Evolutionary conservation across 2,329 filamentous ascomycete species (phyloP).

Genomic region (Fusarium cyanostomum): DNA sequence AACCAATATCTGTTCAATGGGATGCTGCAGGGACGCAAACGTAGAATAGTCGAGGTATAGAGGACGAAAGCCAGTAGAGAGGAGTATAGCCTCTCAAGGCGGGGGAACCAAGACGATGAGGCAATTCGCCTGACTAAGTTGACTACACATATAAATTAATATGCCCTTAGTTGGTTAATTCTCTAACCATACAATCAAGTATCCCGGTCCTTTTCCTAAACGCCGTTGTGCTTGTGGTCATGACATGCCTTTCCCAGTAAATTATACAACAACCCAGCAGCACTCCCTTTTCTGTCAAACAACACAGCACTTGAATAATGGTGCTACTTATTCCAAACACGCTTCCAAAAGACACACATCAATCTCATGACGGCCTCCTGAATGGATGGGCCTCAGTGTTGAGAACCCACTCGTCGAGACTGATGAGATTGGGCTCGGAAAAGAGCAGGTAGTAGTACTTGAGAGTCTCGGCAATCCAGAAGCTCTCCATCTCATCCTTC

Average conservation of each 20-base stretch:
- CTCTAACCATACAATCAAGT: slow-evolving; percentile 14
- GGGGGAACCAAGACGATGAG: neutral
- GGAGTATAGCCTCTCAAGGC: neutral
- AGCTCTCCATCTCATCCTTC: slow-evolving; percentile 81
- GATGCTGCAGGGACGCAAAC: slow-evolving; percentile 6
- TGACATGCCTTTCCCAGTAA: slow-evolving; percentile 10
- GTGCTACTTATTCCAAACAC: neutral
- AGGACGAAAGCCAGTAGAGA: neutral
- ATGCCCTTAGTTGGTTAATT: slow-evolving; percentile 17
- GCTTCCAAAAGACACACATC: slow-evolving; percentile 1
- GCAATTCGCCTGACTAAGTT: slow-evolving; percentile 5
- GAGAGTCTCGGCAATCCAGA: slow-evolving; percentile 89
- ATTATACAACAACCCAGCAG: slow-evolving; percentile 4
- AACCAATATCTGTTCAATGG: slow-evolving; percentile 34
- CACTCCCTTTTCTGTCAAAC: neutral
- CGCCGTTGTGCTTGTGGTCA: slow-evolving; percentile 14
- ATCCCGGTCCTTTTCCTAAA: slow-evolving; percentile 29
- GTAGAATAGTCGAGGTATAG: neutral
- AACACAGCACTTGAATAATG: neutral
- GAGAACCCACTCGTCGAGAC: slow-evolving; percentile 74
- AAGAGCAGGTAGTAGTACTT: slow-evolving; percentile 94
- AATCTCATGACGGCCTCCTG: slow-evolving; percentile 51
- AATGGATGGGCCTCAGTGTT: slow-evolving; percentile 72
- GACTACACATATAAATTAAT: slow-evolving; percentile 21
- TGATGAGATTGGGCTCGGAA: slow-evolving; percentile 70